Evolutionary conservation across 495 filamentous ascomycete species (phyloP).

Genomic region (Neurospora sp.): DNA sequence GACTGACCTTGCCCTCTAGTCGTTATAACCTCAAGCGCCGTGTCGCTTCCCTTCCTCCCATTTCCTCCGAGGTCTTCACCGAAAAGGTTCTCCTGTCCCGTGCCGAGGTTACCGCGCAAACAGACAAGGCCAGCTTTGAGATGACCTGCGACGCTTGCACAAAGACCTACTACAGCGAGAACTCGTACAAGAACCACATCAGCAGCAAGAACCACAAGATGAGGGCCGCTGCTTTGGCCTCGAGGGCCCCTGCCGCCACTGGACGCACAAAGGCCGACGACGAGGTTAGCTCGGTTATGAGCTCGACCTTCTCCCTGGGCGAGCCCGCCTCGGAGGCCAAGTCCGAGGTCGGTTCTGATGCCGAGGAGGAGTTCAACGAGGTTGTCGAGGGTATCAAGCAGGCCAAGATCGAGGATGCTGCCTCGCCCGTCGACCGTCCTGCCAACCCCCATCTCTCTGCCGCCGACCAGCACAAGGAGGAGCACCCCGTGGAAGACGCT

Average conservation of each 20-base stretch:
- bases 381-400: slow-evolving; percentile 72
- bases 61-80: slow-evolving; percentile 85
- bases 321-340: slow-evolving; percentile 54
- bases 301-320: slow-evolving; percentile 83
- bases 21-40: slow-evolving; percentile 96
- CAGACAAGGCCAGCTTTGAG: slow-evolving; percentile 83
- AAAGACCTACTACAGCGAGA: slow-evolving; percentile 91
- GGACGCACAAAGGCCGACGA: slow-evolving; percentile 37
- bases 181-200: slow-evolving; percentile 88
- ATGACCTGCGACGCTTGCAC: slow-evolving; percentile 72
- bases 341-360: slow-evolving; percentile 45
- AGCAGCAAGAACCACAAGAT: slow-evolving; percentile 84
- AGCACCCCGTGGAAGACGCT: slow-evolving; percentile 23
- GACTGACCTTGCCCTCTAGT: slow-evolving; percentile 34
- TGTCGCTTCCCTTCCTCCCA: slow-evolving; percentile 81
- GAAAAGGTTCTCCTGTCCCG: slow-evolving; percentile 95
- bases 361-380: slow-evolving; percentile 65
- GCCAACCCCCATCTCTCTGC: slow-evolving; percentile 47
- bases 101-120: slow-evolving; percentile 69
- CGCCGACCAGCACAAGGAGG: slow-evolving; percentile 32
- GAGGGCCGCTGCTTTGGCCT: slow-evolving; percentile 37
- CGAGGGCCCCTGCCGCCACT: slow-evolving; percentile 8
- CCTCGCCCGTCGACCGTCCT: slow-evolving; percentile 43
- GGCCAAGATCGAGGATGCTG: slow-evolving; percentile 53
- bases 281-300: slow-evolving; percentile 76